A percentile compares a stretch with the other conserved stretches of the same genome.
Conservation (phyloP, 495 filamentous ascomycete genomes). For the Tuber magnatum region DNA sequence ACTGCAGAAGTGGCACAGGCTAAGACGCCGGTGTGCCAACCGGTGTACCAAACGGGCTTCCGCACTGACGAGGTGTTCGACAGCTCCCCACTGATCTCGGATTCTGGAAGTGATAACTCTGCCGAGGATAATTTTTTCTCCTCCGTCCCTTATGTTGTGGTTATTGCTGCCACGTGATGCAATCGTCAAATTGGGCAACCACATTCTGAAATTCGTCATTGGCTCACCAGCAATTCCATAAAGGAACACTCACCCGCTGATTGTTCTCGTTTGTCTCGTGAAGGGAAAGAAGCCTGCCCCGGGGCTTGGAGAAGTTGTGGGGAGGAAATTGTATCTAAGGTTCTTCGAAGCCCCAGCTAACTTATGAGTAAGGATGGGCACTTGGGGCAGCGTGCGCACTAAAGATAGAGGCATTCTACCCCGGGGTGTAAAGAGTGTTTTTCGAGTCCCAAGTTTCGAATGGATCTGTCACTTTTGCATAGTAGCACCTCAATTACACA, state of each 20-base stretch:
- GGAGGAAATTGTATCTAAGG: background rate
- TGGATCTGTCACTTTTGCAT: too few relatives aligned
- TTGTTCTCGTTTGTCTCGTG: background rate
- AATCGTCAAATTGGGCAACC: background rate
- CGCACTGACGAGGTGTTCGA: background rate
- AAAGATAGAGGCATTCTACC: too few relatives aligned
- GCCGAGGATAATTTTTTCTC: background rate
- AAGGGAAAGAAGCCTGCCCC: background rate
- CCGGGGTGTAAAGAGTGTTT: too few relatives aligned
- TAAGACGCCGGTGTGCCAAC: constrained; percentile 5
- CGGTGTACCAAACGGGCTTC: background rate
- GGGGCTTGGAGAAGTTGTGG: background rate
- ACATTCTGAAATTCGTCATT: background rate
- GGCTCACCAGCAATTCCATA: background rate
- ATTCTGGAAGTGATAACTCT: background rate
- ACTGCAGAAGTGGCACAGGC: background rate
- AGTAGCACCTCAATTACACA: too few relatives aligned
- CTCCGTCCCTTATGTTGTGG: background rate
- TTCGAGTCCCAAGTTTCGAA: too few relatives aligned
- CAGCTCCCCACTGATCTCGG: background rate
- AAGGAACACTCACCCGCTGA: background rate
- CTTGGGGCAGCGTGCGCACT: too few relatives aligned
- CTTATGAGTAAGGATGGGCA: background rate
- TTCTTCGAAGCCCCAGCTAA: background rate
- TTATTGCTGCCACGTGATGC: background rate